Evolutionary conservation across 371 early-diverging fungal species (phyloP), one percentile per base, ranked within the genome.

Genomic region (Mucor lusitanicus): DNA sequence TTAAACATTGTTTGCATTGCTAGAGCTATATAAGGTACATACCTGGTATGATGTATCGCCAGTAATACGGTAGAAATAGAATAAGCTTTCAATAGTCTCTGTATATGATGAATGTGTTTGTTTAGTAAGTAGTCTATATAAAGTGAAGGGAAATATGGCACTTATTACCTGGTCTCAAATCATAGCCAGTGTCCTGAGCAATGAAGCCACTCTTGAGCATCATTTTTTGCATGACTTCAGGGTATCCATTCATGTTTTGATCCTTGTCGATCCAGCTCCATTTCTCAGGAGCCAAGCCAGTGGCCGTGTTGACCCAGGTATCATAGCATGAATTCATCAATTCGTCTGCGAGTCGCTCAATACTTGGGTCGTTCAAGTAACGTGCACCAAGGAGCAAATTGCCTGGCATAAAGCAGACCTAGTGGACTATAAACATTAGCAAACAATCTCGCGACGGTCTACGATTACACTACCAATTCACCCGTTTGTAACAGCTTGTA

Each of bases 41-140:
- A 70, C 80, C 67, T 91, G 87, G 61, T 88, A 94, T 42, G 71
- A 78, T 37, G 74, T 74, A 58, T 94, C 85, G 1, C 91, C 90
- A 19, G 95, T 93, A 32, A 91, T 68, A 7, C 94, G 84, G 66
- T 85, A 93, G 64, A 91, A 73, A 32, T 87, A 81, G 77, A 92
- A 94, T 11, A 95, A 70, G 59, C 89, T 87, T 75, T 95, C 95
- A 32, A 94, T 66, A 0, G 91, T 89, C 80, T 94, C 95, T 72
- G 81, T 15, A 81, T 12, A 53, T 39, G 1, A 17, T 21, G 46
- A 46, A 46, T 46, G 11, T 46, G 0, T n/a, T 21, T 46, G 53
- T 48, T n/a, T 48, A 48, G 23, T 48, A 23, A n/a, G n/a, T n/a
- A n/a, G n/a, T n/a, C n/a, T 23, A 48, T 7, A 23, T 19, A 6